These are phyloP conservation scores for Zymoseptoria pseudotritici DNA, from an alignment of 2,329 filamentous ascomycete species.

Conservation along the genomic window DNA sequence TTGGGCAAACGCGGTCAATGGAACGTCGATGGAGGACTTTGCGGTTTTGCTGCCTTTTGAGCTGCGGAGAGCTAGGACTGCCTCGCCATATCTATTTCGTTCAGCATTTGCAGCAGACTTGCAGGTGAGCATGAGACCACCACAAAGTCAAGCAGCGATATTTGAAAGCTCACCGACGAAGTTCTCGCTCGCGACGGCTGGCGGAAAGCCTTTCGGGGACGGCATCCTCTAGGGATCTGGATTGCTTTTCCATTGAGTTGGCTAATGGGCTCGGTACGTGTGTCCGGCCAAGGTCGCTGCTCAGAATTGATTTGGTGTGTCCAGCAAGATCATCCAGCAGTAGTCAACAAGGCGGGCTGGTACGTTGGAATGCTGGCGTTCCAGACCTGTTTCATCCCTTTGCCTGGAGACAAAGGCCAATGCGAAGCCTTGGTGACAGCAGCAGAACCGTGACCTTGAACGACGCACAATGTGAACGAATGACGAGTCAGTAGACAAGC, in stretches of 20 bases:
- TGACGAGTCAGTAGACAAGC: too few species aligned
- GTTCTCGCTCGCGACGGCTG: background rate
- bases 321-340: background rate
- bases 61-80: constrained; percentile 2
- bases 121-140: background rate
- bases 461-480: too few species aligned
- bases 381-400: too few species aligned
- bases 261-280: background rate
- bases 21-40: constrained; percentile 5
- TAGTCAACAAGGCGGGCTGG: background rate
- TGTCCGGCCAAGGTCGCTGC: background rate
- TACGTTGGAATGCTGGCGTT: too few species aligned
- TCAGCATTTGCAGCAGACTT: background rate
- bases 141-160: background rate
- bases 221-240: background rate
- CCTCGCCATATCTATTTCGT: constrained; percentile 7
- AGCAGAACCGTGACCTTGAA: too few species aligned
- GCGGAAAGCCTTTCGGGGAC: background rate
- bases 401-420: too few species aligned
- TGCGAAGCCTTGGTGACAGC: too few species aligned
- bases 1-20: constrained; percentile 41
- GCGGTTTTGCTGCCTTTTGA: background rate
- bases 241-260: background rate
- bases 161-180: background rate
- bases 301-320: background rate